phyloP scores from a whole-genome alignment of 495 filamentous ascomycete genomes.

The Bombardia bombarda region DNA sequence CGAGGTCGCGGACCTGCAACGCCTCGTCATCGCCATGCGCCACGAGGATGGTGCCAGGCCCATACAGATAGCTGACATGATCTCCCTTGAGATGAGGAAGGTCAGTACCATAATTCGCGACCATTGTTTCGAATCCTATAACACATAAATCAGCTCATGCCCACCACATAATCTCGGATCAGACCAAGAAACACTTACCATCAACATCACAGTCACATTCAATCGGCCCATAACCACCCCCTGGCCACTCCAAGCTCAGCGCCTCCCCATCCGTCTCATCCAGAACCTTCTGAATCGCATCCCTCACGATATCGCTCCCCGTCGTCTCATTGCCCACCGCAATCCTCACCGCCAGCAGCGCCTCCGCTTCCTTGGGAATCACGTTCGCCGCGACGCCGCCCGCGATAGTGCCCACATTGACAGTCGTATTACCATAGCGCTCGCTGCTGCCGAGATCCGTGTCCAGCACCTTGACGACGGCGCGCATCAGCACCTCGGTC shows the following conservation, averaged over 20 bases:
- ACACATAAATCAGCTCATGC: not conserved
- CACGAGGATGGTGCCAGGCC: slow-evolving; percentile 79
- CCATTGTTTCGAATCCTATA: slow-evolving; percentile 62
- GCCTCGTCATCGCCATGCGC: slow-evolving; percentile 84
- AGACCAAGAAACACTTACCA: slow-evolving; percentile 35
- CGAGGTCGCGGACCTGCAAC: slow-evolving; percentile 59
- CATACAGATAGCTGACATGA: slow-evolving; percentile 81
- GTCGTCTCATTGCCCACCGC: slow-evolving; percentile 59
- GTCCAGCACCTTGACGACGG: slow-evolving; percentile 52
- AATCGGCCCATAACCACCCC: slow-evolving; percentile 63
- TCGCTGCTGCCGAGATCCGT: slow-evolving; percentile 63
- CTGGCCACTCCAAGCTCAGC: slow-evolving; percentile 50
- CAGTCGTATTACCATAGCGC: slow-evolving; percentile 75
- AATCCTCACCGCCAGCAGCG: slow-evolving; percentile 61
- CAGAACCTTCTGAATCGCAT: slow-evolving; percentile 53
- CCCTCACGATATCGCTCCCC: slow-evolving; percentile 42
- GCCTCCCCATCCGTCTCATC: slow-evolving; percentile 44
- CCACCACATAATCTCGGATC: too few species aligned
- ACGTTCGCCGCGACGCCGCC: slow-evolving; percentile 88
- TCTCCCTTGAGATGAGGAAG: slow-evolving; percentile 65
- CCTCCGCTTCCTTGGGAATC: slow-evolving; percentile 64
- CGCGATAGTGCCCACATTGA: slow-evolving; percentile 72
- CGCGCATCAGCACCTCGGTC: slow-evolving; percentile 63
- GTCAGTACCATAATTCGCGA: slow-evolving; percentile 91
- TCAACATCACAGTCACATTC: slow-evolving; percentile 72